These are phyloP conservation scores for Glycine soja DNA, from an alignment of 306 rosid species.

Conservation along the genomic window DNA sequence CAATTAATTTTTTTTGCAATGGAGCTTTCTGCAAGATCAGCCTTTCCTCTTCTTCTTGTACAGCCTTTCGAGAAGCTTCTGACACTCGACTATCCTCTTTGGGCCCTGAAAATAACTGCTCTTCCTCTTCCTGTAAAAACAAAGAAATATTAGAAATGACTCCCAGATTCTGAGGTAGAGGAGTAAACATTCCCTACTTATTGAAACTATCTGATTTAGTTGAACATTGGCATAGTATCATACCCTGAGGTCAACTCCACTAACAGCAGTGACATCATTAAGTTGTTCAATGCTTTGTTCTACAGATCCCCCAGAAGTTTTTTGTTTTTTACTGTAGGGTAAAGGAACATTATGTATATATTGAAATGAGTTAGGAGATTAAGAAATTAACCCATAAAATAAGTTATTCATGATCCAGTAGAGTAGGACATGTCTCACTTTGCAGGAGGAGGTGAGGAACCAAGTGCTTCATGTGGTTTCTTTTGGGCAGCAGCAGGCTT, in stretches of 20 bases:
- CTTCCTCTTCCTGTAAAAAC: slow-evolving; percentile 79
- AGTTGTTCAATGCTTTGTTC: slow-evolving; percentile 94
- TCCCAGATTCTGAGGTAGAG: background rate
- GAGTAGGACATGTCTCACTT: slow-evolving; percentile 54
- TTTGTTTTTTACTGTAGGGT: slow-evolving; percentile 78
- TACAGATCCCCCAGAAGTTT: slow-evolving; percentile 69
- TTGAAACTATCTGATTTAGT: slow-evolving; percentile 1
- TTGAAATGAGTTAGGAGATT: slow-evolving; percentile 28
- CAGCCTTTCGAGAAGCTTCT: slow-evolving; percentile 82
- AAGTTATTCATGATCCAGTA: slow-evolving; percentile 11
- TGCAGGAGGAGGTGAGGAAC: slow-evolving; percentile 77
- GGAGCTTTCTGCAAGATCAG: slow-evolving; percentile 77
- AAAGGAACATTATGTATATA: slow-evolving; percentile 39
- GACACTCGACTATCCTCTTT: slow-evolving; percentile 85
- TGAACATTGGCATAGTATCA: slow-evolving; percentile 35
- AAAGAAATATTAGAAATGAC: slow-evolving; percentile 7
- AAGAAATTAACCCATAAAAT: slow-evolving; percentile 14
- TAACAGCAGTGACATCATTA: slow-evolving; percentile 88
- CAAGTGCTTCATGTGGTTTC: slow-evolving; percentile 83
- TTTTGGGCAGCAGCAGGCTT: slow-evolving; percentile 76
- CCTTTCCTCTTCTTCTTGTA: slow-evolving; percentile 92
- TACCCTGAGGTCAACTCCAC: slow-evolving; percentile 97
- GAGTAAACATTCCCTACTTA: slow-evolving; percentile 1
- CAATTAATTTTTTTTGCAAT: slow-evolving; percentile 72
- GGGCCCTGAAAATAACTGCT: slow-evolving; percentile 80